phyloP scores from a whole-genome alignment of 225 moss, liverwort and hornwort species.

The Antitrichia curtipendula region DNA sequence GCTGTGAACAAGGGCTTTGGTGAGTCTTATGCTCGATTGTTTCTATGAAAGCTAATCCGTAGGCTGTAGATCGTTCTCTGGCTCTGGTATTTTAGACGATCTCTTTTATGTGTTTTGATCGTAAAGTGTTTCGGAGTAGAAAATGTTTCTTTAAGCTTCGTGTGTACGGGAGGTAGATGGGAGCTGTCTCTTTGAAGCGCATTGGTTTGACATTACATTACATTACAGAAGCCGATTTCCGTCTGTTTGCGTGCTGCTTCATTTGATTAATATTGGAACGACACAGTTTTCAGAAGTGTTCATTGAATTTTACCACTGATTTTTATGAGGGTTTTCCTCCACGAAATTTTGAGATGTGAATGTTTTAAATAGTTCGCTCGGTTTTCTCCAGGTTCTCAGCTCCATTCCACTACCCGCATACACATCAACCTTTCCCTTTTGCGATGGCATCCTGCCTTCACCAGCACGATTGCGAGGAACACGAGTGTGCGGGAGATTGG shows the following conservation, averaged over 20 bases:
- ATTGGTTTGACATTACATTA: not conserved
- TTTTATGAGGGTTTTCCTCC: not conserved
- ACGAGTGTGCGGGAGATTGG: conserved; percentile 83
- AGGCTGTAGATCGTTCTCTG: not conserved
- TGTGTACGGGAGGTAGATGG: not conserved
- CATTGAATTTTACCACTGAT: not conserved
- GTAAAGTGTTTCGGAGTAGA: not conserved
- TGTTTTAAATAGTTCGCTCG: not conserved
- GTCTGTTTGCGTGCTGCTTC: not conserved
- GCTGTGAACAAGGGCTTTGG: not conserved
- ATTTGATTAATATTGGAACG: not conserved
- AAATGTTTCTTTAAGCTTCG: not conserved
- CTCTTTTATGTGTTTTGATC: not conserved
- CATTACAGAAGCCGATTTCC: no score
- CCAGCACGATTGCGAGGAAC: conserved; percentile 83
- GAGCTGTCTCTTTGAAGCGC: not conserved
- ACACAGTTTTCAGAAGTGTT: not conserved
- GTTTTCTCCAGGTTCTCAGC: not conserved
- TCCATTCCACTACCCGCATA: not conserved
- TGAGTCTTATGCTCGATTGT: not conserved
- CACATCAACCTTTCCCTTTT: not conserved
- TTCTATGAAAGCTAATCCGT: not conserved
- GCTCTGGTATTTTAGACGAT: not conserved
- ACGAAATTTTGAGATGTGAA: not conserved
- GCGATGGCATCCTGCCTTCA: conserved; percentile 60